A percentile compares a stretch with the other conserved stretches of the same genome.
Evolutionary conservation across 2,329 filamentous ascomycete species (phyloP).

Genomic region (Ilyonectria sp.): DNA sequence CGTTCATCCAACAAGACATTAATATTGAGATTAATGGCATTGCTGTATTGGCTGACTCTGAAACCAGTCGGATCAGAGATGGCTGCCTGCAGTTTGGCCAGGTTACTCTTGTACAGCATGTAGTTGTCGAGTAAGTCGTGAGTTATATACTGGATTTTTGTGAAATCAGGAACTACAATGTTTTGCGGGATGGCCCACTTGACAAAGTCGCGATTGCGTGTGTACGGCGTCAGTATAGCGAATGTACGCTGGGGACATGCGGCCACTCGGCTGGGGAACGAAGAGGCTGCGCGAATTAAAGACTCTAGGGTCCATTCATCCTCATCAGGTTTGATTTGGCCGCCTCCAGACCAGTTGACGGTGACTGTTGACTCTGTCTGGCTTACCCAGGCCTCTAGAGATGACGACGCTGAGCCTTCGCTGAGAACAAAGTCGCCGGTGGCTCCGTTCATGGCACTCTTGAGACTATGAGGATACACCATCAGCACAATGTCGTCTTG

Average conservation of each 20-base stretch:
- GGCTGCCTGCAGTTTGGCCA: no score
- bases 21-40: no score
- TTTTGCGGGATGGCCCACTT: conserved; percentile 4
- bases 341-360: conserved; percentile 19
- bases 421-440: no score
- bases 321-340: conserved; percentile 11
- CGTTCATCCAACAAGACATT: no score
- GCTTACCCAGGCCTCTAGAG: not conserved
- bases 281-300: not conserved
- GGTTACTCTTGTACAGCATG: conserved; percentile 31
- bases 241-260: conserved; percentile 9
- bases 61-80: no score
- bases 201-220: conserved; percentile 3
- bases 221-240: conserved; percentile 34
- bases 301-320: no score
- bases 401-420: no score
- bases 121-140: conserved; percentile 26
- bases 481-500: no score
- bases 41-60: no score
- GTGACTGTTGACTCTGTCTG: conserved; percentile 7
- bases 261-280: conserved; percentile 10
- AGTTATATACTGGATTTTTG: conserved; percentile 16
- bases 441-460: no score
- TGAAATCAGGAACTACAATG: not conserved
- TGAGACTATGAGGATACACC: no score